Evolutionary conservation across 2,329 filamentous ascomycete genomes (phyloP).

Genomic region (Trichoderma afroharzianum): DNA sequence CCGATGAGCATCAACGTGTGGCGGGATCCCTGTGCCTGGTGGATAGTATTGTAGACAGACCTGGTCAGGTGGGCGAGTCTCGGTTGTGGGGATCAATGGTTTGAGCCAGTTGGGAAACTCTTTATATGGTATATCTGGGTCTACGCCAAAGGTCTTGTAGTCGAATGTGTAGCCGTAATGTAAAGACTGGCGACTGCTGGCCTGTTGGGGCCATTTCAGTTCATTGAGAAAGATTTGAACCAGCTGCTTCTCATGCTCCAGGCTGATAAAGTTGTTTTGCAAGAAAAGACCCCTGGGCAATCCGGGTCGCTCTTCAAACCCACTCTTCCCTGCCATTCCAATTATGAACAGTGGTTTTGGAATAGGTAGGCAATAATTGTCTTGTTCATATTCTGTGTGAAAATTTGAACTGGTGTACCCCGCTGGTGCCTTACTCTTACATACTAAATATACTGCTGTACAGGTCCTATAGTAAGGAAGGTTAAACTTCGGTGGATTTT

Average conservation of each 20-base stretch:
- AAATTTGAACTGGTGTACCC: not conserved
- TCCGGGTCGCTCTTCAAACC: not conserved
- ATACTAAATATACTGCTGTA: no score
- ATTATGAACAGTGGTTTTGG: not conserved
- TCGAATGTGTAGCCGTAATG: slow-evolving; percentile 57
- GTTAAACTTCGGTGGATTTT: no score
- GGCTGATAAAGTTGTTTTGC: not conserved
- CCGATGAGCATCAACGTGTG: slow-evolving; percentile 56
- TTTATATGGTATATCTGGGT: slow-evolving; percentile 43
- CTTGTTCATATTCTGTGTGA: not conserved
- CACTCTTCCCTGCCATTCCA: not conserved
- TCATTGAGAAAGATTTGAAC: slow-evolving; percentile 39
- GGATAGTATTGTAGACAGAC: slow-evolving; percentile 60
- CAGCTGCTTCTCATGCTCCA: slow-evolving; percentile 23
- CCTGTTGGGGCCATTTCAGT: slow-evolving; percentile 42
- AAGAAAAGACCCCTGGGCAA: not conserved
- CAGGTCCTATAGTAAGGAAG: no score
- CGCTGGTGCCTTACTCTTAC: not conserved
- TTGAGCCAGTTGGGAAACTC: slow-evolving; percentile 44
- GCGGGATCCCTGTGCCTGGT: slow-evolving; percentile 57
- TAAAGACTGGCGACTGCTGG: slow-evolving; percentile 45
- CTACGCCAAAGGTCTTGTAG: slow-evolving; percentile 56
- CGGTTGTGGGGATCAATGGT: slow-evolving; percentile 44
- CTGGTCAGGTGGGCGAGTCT: slow-evolving; percentile 48
- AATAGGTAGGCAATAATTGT: not conserved